Evolutionary conservation across 805 yeast genomes (phyloP), one percentile per base, ranked within the genome.

Genomic region (Wickerhamiella lipophila): DNA sequence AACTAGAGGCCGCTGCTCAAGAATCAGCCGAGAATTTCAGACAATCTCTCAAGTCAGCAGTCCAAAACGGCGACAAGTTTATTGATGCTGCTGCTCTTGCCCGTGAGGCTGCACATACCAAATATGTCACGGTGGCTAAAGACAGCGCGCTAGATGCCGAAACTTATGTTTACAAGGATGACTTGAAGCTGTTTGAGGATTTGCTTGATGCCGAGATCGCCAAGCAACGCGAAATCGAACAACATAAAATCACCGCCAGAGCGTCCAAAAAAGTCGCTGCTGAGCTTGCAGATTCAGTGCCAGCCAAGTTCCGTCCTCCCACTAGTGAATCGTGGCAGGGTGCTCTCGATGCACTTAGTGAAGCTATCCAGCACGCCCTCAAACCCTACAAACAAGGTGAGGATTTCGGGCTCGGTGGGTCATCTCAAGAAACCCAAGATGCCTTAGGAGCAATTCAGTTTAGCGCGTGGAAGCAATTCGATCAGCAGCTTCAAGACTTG

Each of bases 381-480:
- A 34, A 54, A 11, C 68, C 62, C 42, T 71, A 51, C 35, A 52
- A 52, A 6, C 56, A 53, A 6, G 66, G 60, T 15, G 42, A 32
- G 15, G 87, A 85, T 58, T 83, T 86, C 55, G 76, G 75, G 22
- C 64, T 87, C 6, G 95, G 92, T 0, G 69, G 78, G 1, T 43
- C 68, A 2, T 61, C 56, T 0, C 71, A 64, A 2, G 68, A 68
- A 22, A 79, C 78, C 55, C 51, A 52, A 1, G 56, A 59, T 1
- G 70, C 76, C 0, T 62, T 66, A 7, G 56, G 59, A n/a, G 68
- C 67, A 32, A 66, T 86, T 34, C 67, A 72, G 40, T 69, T 68
- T 55, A 64, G 67, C 29, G 74, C 84, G 2, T 89, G 97, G 96
- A 61, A 65, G 26, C 65, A 69, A 22, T 75, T 87, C 52, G 72